These are phyloP conservation scores for Paecilomyces sp. DNA, from an alignment of 2,329 filamentous ascomycete species.

Conservation along the genomic window DNA sequence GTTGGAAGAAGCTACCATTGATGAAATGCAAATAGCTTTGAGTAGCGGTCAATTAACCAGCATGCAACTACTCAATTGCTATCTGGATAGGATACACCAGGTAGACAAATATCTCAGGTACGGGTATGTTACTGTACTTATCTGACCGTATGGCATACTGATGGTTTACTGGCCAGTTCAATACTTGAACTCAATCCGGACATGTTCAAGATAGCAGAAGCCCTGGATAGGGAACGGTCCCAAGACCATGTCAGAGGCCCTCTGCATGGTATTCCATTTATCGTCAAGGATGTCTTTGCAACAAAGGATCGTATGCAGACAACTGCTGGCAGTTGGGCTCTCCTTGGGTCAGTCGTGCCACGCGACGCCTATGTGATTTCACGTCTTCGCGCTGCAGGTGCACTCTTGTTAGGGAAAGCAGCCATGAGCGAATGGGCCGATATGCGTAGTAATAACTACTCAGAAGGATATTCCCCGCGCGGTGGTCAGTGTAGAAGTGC, in stretches of 20 bases:
- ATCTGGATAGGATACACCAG: constrained; percentile 54
- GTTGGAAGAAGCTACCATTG: constrained; percentile 64
- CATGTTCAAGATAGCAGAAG: constrained; percentile 52
- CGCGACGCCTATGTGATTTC: constrained; percentile 60
- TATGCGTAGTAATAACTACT: constrained; percentile 61
- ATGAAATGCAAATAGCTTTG: constrained; percentile 57
- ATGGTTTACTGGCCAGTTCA: constrained; percentile 13
- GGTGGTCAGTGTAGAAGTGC: constrained; percentile 59
- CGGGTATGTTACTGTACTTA: constrained; percentile 10
- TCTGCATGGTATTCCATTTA: constrained; percentile 68
- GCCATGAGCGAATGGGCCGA: constrained; percentile 68
- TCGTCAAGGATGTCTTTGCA: constrained; percentile 64
- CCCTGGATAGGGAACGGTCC: constrained; percentile 54
- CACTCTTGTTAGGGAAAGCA: constrained; percentile 64
- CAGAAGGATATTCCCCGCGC: constrained; percentile 58
- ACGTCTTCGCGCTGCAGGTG: constrained; percentile 57
- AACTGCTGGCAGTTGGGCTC: constrained; percentile 62
- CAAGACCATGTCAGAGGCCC: constrained; percentile 53
- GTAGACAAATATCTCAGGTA: constrained; percentile 60
- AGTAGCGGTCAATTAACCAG: constrained; percentile 48
- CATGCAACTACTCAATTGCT: constrained; percentile 55
- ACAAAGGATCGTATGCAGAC: constrained; percentile 66
- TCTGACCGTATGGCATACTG: neutral
- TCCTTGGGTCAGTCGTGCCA: constrained; percentile 59
- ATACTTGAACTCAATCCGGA: constrained; percentile 65